These are phyloP conservation scores for Xerocomus amazonicus DNA, from an alignment of 1,284 basidiomycete genomes.

Conservation along the genomic window DNA sequence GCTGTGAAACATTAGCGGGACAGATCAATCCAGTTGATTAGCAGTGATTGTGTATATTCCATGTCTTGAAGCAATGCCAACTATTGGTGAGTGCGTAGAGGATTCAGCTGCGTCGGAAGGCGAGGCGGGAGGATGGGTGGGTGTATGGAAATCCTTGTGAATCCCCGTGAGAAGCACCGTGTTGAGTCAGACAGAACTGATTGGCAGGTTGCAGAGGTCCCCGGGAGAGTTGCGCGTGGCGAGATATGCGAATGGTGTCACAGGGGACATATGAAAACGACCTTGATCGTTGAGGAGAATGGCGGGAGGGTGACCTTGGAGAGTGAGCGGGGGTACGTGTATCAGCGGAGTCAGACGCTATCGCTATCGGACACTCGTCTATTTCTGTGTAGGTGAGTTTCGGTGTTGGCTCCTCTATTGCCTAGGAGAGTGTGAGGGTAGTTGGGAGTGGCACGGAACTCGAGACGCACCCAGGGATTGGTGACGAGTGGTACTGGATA, in stretches of 20 bases:
- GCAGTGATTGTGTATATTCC: conserved; percentile 1
- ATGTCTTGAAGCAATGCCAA: not conserved
- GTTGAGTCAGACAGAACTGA: conserved; percentile 15
- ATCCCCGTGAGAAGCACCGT: conserved; percentile 8
- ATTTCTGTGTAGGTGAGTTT: conserved; percentile 24
- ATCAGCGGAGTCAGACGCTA: conserved; percentile 4
- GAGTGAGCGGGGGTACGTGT: conserved; percentile 8
- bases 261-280: conserved; percentile 29
- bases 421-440: conserved; percentile 13
- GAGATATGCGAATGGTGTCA: conserved; percentile 39
- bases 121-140: not conserved
- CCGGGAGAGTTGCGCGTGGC: conserved; percentile 15
- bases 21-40: conserved; percentile 15
- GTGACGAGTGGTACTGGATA: conserved; percentile 21
- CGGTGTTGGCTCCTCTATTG: conserved; percentile 29
- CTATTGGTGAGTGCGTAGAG: not conserved
- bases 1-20: conserved; percentile 15
- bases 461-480: conserved; percentile 26
- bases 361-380: conserved; percentile 10
- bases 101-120: conserved; percentile 9
- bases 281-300: conserved; percentile 4
- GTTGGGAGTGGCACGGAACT: not conserved
- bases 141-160: conserved; percentile 6
- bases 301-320: conserved; percentile 4
- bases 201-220: conserved; percentile 27